Conservation (phyloP, 345 rosid genomes). For the Streptanthus diversifolius region DNA sequence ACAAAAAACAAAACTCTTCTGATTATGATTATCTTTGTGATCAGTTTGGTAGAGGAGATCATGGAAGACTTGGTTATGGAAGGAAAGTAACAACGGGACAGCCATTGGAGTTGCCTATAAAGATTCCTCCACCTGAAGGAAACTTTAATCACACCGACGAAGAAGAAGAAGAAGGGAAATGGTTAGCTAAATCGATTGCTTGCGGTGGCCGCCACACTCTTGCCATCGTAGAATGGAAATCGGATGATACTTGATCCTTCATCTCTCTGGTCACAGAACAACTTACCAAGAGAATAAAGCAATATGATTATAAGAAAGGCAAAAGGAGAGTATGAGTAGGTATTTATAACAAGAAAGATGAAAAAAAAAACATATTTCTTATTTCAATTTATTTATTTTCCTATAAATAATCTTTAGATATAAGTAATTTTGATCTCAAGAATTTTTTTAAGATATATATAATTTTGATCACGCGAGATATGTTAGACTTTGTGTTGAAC, state of each 20-base stretch:
- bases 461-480: neutral
- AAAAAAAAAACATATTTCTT: neutral
- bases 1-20: neutral
- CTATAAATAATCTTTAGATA: neutral
- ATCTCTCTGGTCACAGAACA: neutral
- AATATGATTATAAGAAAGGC: neutral
- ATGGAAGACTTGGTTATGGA: slow-evolving; percentile 92
- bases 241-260: slow-evolving; percentile 14
- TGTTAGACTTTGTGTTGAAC: neutral
- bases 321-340: slow-evolving; percentile 1
- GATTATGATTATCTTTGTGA: neutral
- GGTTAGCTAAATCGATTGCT: slow-evolving; percentile 77
- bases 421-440: neutral
- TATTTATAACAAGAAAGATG: neutral
- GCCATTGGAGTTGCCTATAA: slow-evolving; percentile 81
- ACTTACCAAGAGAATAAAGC: slow-evolving; percentile 6
- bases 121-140: slow-evolving; percentile 48
- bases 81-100: slow-evolving; percentile 88
- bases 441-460: neutral
- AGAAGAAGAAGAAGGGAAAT: slow-evolving; percentile 51
- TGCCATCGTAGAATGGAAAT: slow-evolving; percentile 73
- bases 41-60: slow-evolving; percentile 98
- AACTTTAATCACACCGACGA: slow-evolving; percentile 33
- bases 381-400: slow-evolving; percentile 2
- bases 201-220: slow-evolving; percentile 94